Conservation (phyloP, 2,329 filamentous ascomycete genomes). For the Claviceps citrina region DNA sequence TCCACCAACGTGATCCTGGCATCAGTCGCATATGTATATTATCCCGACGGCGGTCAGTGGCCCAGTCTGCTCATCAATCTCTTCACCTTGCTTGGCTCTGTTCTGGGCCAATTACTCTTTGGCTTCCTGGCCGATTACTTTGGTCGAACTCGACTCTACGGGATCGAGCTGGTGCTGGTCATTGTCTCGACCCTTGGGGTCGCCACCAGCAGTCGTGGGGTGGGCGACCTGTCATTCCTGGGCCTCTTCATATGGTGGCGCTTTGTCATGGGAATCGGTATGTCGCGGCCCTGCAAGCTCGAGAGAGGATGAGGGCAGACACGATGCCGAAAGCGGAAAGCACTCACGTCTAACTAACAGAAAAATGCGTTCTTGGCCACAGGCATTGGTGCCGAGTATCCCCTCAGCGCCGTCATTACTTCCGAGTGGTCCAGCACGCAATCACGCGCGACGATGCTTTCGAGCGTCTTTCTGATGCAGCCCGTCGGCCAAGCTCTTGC, state of each 20-base stretch:
- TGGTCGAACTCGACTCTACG: constrained; percentile 39
- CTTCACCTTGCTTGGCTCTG: constrained; percentile 36
- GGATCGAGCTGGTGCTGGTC: constrained; percentile 40
- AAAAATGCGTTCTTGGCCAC: not conserved
- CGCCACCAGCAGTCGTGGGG: constrained; percentile 35
- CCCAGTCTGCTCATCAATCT: constrained; percentile 35
- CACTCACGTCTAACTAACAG: constrained; percentile 2
- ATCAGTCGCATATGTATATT: constrained; percentile 37
- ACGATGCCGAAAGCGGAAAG: too few species aligned
- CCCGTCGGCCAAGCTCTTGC: constrained; percentile 51
- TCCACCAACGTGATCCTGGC: constrained; percentile 40
- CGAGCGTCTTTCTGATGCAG: constrained; percentile 54
- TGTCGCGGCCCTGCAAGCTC: constrained; percentile 5
- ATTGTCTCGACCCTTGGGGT: constrained; percentile 42
- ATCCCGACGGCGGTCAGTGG: constrained; percentile 29
- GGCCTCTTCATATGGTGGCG: constrained; percentile 38
- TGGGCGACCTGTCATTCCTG: constrained; percentile 33
- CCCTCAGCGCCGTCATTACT: constrained; percentile 50
- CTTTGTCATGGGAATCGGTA: constrained; percentile 38
- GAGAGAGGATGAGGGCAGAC: not conserved
- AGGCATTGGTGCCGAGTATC: constrained; percentile 55
- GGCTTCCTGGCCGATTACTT: constrained; percentile 39
- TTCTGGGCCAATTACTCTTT: constrained; percentile 36
- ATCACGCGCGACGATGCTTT: constrained; percentile 52
- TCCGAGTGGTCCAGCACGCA: constrained; percentile 49